Evolutionary conservation across 805 yeast genomes (phyloP).

Genomic region (Candida cerambycidarum): DNA sequence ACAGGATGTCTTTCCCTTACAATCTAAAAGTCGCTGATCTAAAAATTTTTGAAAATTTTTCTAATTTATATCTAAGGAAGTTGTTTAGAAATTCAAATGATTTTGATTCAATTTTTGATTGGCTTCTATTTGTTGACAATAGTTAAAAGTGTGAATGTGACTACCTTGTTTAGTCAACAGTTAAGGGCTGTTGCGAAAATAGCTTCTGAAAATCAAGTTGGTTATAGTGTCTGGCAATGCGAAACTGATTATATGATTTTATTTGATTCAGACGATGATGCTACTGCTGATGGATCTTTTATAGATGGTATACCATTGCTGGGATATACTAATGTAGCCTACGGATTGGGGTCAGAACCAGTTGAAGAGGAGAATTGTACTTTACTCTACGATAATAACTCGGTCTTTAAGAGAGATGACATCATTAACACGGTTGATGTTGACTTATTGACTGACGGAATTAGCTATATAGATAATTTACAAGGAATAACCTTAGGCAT

Average conservation of each 20-base stretch:
- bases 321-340: slow-evolving; percentile 1
- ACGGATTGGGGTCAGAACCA: background rate
- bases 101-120: background rate
- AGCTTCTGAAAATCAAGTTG: background rate
- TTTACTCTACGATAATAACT: background rate
- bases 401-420: background rate
- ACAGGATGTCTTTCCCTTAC: too few species aligned
- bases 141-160: background rate
- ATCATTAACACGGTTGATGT: background rate
- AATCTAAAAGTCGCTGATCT: too few species aligned
- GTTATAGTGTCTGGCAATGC: slow-evolving; percentile 1
- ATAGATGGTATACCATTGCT: background rate
- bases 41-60: background rate
- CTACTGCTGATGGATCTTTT: background rate
- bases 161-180: slow-evolving; percentile 1
- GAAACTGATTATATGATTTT: slow-evolving; percentile 1
- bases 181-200: background rate
- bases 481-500: background rate
- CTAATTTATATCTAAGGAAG: background rate
- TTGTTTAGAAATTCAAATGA: background rate
- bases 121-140: background rate
- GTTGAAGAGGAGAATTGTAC: slow-evolving; percentile 1
- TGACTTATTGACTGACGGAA: slow-evolving; percentile 1
- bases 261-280: slow-evolving; percentile 1
- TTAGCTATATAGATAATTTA: background rate